A percentile compares a stretch with the other conserved stretches of the same genome.
Conservation (phyloP, 2,329 filamentous ascomycete species). For the Lecanoromycetidae sp. region DNA sequence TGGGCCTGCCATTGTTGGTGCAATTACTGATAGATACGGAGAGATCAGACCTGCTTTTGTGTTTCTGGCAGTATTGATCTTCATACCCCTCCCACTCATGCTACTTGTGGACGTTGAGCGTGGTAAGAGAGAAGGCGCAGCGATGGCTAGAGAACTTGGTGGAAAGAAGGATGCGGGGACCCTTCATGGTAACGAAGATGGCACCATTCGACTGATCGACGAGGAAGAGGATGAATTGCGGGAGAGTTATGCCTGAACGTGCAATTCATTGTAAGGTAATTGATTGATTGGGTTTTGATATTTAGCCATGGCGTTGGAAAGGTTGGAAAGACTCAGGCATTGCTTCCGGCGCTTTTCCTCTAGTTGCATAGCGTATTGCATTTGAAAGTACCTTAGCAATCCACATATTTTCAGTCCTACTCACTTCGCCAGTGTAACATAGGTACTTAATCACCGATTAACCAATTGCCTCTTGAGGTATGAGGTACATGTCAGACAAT, state of each 20-base stretch:
- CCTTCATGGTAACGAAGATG: neutral
- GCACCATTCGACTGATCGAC: constrained; percentile 5
- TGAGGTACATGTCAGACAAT: too few species aligned
- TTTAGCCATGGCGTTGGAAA: neutral
- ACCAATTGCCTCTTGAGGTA: too few species aligned
- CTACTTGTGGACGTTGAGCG: constrained; percentile 50
- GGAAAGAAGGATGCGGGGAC: constrained; percentile 7
- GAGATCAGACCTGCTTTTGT: constrained; percentile 80
- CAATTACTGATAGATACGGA: constrained; percentile 74
- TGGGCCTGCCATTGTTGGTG: constrained; percentile 83
- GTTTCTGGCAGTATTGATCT: constrained; percentile 78
- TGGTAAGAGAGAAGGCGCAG: constrained; percentile 25
- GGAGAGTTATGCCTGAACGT: neutral
- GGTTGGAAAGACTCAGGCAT: too few species aligned
- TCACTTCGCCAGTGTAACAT: too few species aligned
- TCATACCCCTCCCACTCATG: constrained; percentile 72
- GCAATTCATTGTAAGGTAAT: neutral
- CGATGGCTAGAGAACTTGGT: constrained; percentile 19
- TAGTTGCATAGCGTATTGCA: too few species aligned
- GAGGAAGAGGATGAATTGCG: constrained; percentile 9
- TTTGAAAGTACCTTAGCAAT: too few species aligned
- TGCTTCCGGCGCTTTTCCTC: too few species aligned
- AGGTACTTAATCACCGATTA: too few species aligned
- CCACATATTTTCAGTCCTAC: too few species aligned
- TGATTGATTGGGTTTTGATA: neutral